These are phyloP conservation scores for Volvox africanus DNA, from an alignment of 139 green algal genomes.

Conservation along the genomic window DNA sequence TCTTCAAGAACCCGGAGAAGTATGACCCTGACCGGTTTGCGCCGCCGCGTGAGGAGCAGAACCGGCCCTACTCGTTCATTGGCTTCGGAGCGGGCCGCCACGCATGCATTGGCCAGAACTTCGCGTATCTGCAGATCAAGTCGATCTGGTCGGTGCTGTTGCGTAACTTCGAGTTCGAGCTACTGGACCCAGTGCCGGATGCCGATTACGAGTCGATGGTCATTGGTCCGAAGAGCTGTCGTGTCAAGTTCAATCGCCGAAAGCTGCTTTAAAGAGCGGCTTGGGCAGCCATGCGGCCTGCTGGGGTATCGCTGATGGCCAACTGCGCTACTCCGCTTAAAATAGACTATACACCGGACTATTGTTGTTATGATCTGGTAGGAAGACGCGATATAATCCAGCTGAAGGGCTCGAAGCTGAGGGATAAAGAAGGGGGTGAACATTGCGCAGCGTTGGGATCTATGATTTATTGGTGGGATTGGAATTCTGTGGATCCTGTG, in stretches of 20 bases:
- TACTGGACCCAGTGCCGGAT: conserved; percentile 88
- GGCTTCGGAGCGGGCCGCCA: conserved; percentile 97
- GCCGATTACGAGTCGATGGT: conserved; percentile 96
- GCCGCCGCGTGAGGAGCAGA: conserved; percentile 88
- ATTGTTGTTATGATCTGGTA: too few relatives aligned
- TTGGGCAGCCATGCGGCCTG: too few relatives aligned
- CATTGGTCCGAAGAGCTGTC: conserved; percentile 87
- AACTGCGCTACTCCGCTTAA: too few relatives aligned
- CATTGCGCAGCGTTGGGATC: too few relatives aligned
- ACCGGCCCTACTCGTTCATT: conserved; percentile 89
- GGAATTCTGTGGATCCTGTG: too few relatives aligned
- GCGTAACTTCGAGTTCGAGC: conserved; percentile 98
- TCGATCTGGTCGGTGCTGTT: conserved; percentile 95
- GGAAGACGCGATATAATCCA: too few relatives aligned
- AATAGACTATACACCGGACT: too few relatives aligned
- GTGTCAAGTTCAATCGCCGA: conserved; percentile 88
- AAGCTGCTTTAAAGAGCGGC: conserved; percentile 48
- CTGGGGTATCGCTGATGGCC: too few relatives aligned
- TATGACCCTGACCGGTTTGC: conserved; percentile 92
- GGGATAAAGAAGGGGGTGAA: too few relatives aligned
- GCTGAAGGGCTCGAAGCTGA: too few relatives aligned
- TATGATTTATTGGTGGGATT: too few relatives aligned
- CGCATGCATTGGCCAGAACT: conserved; percentile 97
- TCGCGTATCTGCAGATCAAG: conserved; percentile 99
- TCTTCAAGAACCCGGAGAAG: conserved; percentile 82